Evolutionary conservation across 257 asterid species (phyloP).

Genomic region (Oldenlandia corymbosa): DNA sequence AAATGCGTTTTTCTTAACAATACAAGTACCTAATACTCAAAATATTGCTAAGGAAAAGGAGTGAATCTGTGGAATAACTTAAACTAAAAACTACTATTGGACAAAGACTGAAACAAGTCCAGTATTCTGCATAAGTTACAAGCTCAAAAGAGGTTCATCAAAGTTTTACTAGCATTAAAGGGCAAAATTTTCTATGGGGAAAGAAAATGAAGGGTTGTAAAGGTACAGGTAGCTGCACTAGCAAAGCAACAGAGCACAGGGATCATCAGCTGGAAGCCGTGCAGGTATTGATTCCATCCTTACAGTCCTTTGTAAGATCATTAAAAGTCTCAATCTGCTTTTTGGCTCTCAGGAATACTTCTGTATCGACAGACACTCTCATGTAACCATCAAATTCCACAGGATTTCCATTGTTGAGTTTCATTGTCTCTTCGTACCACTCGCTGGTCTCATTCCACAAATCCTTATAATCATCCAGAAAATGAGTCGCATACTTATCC

Average conservation of each 20-base stretch:
- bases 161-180: conserved; percentile 8
- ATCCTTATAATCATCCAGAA: conserved; percentile 65
- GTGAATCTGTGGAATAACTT: neutral
- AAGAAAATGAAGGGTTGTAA: neutral
- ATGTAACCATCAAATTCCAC: conserved; percentile 87
- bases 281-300: conserved; percentile 69
- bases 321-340: conserved; percentile 78
- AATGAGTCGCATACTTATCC: conserved; percentile 61
- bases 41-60: neutral
- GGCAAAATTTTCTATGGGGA: conserved; percentile 8
- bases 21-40: too few relatives aligned
- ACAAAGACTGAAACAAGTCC: neutral
- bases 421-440: conserved; percentile 66
- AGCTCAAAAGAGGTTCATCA: neutral
- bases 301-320: conserved; percentile 75
- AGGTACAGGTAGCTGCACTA: neutral
- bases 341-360: conserved; percentile 64
- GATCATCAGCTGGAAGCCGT: conserved; percentile 38
- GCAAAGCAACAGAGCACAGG: neutral
- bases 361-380: conserved; percentile 71
- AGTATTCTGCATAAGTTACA: conserved; percentile 2
- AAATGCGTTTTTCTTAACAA: too few relatives aligned
- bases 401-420: conserved; percentile 53
- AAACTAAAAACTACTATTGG: neutral
- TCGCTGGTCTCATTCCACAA: conserved; percentile 67